phyloP scores from a whole-genome alignment of 192 early-diverging fungal genomes.

The Coemansia guatemalensis region DNA sequence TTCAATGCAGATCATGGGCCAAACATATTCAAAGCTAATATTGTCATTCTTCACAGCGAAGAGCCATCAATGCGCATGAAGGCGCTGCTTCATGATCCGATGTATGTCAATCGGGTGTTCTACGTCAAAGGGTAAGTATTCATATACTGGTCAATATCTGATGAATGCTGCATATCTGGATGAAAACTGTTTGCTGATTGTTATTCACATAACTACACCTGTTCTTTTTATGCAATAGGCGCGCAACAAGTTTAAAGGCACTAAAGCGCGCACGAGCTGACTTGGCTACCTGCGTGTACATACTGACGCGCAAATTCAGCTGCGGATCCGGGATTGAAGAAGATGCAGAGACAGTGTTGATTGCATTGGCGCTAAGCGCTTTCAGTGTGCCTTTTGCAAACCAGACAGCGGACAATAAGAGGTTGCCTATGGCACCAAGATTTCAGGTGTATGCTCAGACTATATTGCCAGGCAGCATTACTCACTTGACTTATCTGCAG shows the following conservation, averaged over 20 bases:
- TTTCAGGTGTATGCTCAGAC: constrained; percentile 52
- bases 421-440: background rate
- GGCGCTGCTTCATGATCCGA: constrained; percentile 33
- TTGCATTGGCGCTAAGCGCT: constrained; percentile 40
- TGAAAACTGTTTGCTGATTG: background rate
- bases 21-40: constrained; percentile 40
- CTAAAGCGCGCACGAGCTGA: constrained; percentile 38
- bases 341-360: constrained; percentile 47
- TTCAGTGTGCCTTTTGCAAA: constrained; percentile 15
- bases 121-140: constrained; percentile 49
- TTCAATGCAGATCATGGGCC: constrained; percentile 53
- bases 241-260: constrained; percentile 40
- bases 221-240: constrained; percentile 11
- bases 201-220: background rate
- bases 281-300: constrained; percentile 50
- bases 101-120: constrained; percentile 46
- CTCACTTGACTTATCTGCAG: constrained; percentile 42
- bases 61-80: constrained; percentile 50
- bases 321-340: constrained; percentile 32
- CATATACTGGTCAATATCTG: too few species aligned
- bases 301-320: constrained; percentile 41
- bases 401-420: background rate
- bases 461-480: constrained; percentile 37
- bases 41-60: constrained; percentile 39
- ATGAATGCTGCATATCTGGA: background rate